Evolutionary conservation across 106 monocot species (phyloP), one percentile per base, ranked within the genome.

Genomic region (Apostasia ramifera): DNA sequence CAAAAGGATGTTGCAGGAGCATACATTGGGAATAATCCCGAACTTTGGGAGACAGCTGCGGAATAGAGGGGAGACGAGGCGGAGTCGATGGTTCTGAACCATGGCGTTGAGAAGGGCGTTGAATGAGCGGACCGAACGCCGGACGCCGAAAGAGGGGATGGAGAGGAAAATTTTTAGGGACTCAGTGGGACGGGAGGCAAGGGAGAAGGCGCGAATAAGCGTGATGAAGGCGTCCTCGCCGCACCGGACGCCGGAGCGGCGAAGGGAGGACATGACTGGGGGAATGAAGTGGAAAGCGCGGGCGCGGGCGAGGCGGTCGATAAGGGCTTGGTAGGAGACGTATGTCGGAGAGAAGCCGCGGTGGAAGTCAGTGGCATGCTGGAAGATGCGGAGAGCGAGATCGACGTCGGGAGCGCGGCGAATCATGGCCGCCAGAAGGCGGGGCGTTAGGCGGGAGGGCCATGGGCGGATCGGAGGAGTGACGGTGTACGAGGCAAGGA

Each of bases 71-170:
- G 78, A 70, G 61, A 76, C 91, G 60, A 91, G 73, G 40, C 71
- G 55, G 73, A 76, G 62, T 13, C 83, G 78, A 13, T 67, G 78
- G 78, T 81, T 83, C 67, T 76, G 81, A 11, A 95, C 54, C 85
- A 95, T 82, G 56, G 87, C 86, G 61, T 88, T 81, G 66, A 94
- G 91, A 69, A 94, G 81, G 42, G 85, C 82, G 76, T 91, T 94
- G 81, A 94, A 80, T 39, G 91, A 78, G 7, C 94, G 79, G 46
- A 88, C 88, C 38, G 91, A 83, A 50, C 77, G 58, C 38, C 70
- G 78, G 55, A 83, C 83, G 3, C 80, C 55, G 60, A 84, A 85
- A 47, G 69, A 62, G 3, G 61, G 79, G 40, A 88, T 78, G 69
- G 87, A 88, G 45, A 91, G 85, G 63, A 82, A 70, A 40, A 64